Conservation (phyloP, 1,284 basidiomycete genomes). For the Ustanciosporium gigantosporum region DNA sequence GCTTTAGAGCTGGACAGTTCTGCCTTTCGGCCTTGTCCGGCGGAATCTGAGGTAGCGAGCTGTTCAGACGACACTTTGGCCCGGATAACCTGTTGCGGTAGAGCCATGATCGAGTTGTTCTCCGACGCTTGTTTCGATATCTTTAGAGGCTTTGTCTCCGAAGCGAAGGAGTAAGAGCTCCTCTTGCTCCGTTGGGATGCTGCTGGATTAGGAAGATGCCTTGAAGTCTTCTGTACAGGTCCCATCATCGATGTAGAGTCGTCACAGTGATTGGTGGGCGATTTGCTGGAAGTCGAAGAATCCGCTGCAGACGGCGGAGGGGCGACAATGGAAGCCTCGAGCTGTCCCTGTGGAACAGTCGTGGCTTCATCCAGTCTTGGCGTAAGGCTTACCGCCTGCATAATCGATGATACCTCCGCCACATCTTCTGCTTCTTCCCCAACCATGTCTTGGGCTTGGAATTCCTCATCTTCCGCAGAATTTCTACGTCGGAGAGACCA, state of each 20-base stretch:
- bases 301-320: too few species aligned
- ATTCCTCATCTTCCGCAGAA: slow-evolving; percentile 9
- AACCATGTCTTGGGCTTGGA: slow-evolving; percentile 6
- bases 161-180: neutral
- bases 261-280: too few species aligned
- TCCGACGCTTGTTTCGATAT: slow-evolving; percentile 14
- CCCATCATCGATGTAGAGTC: too few species aligned
- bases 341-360: too few species aligned
- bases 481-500: slow-evolving; percentile 20
- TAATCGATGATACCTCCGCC: slow-evolving; percentile 31
- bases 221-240: too few species aligned
- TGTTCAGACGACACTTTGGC: slow-evolving; percentile 18
- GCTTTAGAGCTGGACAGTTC: neutral
- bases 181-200: too few species aligned
- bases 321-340: too few species aligned
- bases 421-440: slow-evolving; percentile 25
- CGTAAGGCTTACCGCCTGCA: slow-evolving; percentile 21
- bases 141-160: neutral
- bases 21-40: neutral
- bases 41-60: neutral
- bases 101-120: slow-evolving; percentile 9
- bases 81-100: slow-evolving; percentile 22
- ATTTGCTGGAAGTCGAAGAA: neutral
- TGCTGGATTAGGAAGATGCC: too few species aligned
- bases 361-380: too few species aligned